Evolutionary conservation across 495 filamentous ascomycete species (phyloP), one percentile per base, ranked within the genome.

Genomic region (Lasiosphaeriaceae sp.): DNA sequence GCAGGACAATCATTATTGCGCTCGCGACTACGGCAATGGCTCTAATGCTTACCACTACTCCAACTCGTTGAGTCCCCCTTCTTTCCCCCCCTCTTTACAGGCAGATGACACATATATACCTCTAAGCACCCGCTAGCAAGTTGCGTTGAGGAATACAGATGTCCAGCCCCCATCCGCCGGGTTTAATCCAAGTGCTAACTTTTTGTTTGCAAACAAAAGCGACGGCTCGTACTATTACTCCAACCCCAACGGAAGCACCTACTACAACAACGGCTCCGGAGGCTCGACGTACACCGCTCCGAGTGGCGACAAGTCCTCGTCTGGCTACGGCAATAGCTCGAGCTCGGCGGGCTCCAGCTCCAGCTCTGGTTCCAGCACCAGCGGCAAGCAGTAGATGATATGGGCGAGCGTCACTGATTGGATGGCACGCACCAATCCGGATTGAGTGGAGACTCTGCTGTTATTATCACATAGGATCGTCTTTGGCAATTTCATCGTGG

Each of bases 191-290:
- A 26, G 26, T 16, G 12, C 11, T 16, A 29, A 26, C 16, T 29
- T 14, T 12, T n/a, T 55, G 0, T 11, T 23, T 54, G 26, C 3
- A 2, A 23, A 54, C 56, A 11, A 11, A 52, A 80, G 77, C 2
- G 56, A 84, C 54, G 78, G 81, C 8, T 79, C 74, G n/a, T 85
- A 84, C 73, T 81, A 84, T 62, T 84, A 83, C 67, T 80, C 74
- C 52, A 85, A 84, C 67, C 67, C 80, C 43, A 72, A 83, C 52
- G 74, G 75, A 3, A 74, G 71, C 60, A 74, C 69, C 21, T 79
- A 77, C 67, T 67, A 75, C 69, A 75, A 77, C 64, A 65, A 74
- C 50, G 74, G 76, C 57, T 51, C 59, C 22, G 76, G 76, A 3
- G 54, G 66, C 41, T 75, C 74, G 14, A 73, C 63, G 11, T 79